A percentile compares a stretch with the other conserved stretches of the same genome.
Evolutionary conservation across 257 asterid species (phyloP).

Genomic region (Verbascum thapsus): DNA sequence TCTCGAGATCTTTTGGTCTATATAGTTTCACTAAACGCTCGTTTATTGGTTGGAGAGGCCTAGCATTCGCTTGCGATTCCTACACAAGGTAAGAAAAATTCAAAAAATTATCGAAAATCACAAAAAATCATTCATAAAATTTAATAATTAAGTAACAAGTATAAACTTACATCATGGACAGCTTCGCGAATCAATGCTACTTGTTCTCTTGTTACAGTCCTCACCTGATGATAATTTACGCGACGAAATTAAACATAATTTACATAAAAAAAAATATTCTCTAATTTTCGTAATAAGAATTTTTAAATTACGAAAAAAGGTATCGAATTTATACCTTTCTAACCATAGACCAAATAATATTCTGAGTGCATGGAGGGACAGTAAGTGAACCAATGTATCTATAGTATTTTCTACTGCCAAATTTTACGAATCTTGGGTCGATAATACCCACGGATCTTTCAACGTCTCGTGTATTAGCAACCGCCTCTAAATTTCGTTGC

Average conservation of each 20-base stretch:
- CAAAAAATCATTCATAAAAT: not conserved
- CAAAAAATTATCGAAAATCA: not conserved
- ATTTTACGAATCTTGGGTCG: slow-evolving; percentile 44
- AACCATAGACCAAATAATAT: slow-evolving; percentile 55
- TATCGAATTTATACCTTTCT: slow-evolving; percentile 37
- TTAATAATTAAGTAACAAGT: not conserved
- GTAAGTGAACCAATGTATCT: slow-evolving; percentile 74
- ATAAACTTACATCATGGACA: slow-evolving; percentile 56
- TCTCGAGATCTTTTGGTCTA: slow-evolving; percentile 34
- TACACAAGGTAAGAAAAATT: slow-evolving; percentile 6
- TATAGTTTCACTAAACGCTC: slow-evolving; percentile 44
- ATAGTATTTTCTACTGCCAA: slow-evolving; percentile 55
- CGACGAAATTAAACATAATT: not conserved
- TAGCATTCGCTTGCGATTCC: slow-evolving; percentile 51
- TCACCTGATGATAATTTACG: slow-evolving; percentile 42
- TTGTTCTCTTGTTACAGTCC: slow-evolving; percentile 57
- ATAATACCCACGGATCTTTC: slow-evolving; percentile 40
- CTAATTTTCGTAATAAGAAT: too few species aligned
- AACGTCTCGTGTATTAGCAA: slow-evolving; percentile 26
- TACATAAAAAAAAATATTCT: not conserved
- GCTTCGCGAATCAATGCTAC: slow-evolving; percentile 56
- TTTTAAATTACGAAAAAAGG: not conserved
- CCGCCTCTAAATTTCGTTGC: slow-evolving; percentile 26
- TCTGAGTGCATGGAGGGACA: slow-evolving; percentile 66
- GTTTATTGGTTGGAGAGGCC: slow-evolving; percentile 57